Conservation (phyloP, 345 rosid species). For the Clausena lansium region DNA sequence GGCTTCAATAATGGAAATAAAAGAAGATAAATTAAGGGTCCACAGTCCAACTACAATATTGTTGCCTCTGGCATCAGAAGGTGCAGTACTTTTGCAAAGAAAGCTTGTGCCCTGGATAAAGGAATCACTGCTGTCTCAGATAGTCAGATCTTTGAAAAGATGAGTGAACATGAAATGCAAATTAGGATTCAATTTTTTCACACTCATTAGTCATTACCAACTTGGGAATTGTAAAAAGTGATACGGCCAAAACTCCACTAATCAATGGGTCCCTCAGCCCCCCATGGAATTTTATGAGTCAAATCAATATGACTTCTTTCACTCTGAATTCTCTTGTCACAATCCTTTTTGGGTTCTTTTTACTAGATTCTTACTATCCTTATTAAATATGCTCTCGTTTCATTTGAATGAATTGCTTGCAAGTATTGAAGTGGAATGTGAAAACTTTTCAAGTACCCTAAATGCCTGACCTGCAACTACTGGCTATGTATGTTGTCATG, state of each 20-base stretch:
- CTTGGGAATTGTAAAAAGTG: conserved; percentile 17
- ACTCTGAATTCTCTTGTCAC: conserved; percentile 5
- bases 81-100: conserved; percentile 18
- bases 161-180: conserved; percentile 8
- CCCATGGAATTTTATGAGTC: not conserved
- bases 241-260: not conserved
- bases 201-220: conserved; percentile 13
- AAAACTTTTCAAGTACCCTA: conserved; percentile 8
- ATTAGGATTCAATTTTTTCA: conserved; percentile 34
- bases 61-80: not conserved
- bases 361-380: conserved; percentile 12
- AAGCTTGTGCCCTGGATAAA: conserved; percentile 15
- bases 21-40: not conserved
- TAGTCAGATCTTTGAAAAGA: conserved; percentile 30
- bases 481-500: conserved; percentile 12
- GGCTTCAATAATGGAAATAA: not conserved
- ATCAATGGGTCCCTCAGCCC: conserved; percentile 14
- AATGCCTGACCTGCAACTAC: conserved; percentile 10
- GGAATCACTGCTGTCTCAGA: conserved; percentile 29
- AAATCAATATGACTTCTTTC: conserved; percentile 16
- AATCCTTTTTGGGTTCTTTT: conserved; percentile 22
- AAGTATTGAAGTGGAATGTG: not conserved
- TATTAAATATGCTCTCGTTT: conserved; percentile 11
- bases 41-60: not conserved
- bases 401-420: not conserved